Evolutionary conservation across 768 basidiomycete species (phyloP).

Genomic region (Coprinellus aureogranulatus): DNA sequence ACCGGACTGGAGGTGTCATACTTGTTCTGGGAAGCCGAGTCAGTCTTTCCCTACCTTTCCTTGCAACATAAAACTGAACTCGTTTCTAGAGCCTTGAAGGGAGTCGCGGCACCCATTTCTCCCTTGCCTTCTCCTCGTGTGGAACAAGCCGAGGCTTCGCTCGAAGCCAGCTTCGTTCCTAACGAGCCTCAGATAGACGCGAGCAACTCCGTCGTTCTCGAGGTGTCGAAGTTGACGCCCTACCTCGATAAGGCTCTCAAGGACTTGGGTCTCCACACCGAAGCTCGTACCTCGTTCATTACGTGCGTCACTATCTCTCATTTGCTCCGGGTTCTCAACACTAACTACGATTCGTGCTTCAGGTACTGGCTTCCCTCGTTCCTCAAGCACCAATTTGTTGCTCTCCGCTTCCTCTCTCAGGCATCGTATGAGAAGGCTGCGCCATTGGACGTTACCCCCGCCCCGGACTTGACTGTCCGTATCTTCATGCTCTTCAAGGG

Average conservation of each 20-base stretch:
- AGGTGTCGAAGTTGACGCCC: slow-evolving; percentile 24
- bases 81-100: not conserved
- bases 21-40: slow-evolving; percentile 39
- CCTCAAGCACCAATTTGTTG: slow-evolving; percentile 36
- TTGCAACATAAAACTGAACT: not conserved
- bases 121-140: not conserved
- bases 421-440: slow-evolving; percentile 39
- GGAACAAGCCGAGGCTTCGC: not conserved
- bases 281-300: slow-evolving; percentile 47
- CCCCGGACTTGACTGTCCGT: slow-evolving; percentile 41
- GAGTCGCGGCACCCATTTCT: not conserved
- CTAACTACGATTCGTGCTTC: not conserved
- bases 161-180: not conserved
- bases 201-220: slow-evolving; percentile 29
- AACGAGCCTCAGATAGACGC: slow-evolving; percentile 15
- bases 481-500: slow-evolving; percentile 50
- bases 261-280: slow-evolving; percentile 37
- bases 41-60: slow-evolving; percentile 16
- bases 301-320: slow-evolving; percentile 26
- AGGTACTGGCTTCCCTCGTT: slow-evolving; percentile 47
- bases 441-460: slow-evolving; percentile 33
- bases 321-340: not conserved
- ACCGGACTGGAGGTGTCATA: slow-evolving; percentile 30
- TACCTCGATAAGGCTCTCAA: slow-evolving; percentile 35
- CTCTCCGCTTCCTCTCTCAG: slow-evolving; percentile 46